Conservation (phyloP, 768 basidiomycete genomes). For the Filobasidium floriforme region DNA sequence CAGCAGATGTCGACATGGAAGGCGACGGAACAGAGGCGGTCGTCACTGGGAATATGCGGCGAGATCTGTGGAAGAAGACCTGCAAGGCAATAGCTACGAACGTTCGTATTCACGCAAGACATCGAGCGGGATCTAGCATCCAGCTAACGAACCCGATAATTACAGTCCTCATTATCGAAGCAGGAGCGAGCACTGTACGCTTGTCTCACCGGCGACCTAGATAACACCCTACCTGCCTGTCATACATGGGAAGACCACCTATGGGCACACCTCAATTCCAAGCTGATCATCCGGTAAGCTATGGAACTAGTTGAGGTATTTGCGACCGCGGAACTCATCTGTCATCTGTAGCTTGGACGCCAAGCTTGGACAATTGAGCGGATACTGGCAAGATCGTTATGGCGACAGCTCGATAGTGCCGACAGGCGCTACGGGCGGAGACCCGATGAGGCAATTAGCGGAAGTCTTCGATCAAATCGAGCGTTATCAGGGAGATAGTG, state of each 20-base stretch:
- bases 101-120: conserved; percentile 49
- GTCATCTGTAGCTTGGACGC: conserved; percentile 58
- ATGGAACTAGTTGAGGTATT: too few relatives aligned
- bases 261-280: conserved; percentile 77
- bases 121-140: background rate
- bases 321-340: background rate
- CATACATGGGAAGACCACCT: conserved; percentile 90
- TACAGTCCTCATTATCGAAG: conserved; percentile 55
- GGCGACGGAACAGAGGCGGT: background rate
- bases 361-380: conserved; percentile 58
- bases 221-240: conserved; percentile 63
- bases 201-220: conserved; percentile 63
- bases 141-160: background rate
- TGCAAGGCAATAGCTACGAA: conserved; percentile 72
- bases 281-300: conserved; percentile 55
- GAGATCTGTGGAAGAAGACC: conserved; percentile 78
- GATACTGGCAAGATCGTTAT: conserved; percentile 70
- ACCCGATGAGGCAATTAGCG: conserved; percentile 47
- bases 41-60: conserved; percentile 59
- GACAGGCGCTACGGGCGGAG: conserved; percentile 53
- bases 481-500: conserved; percentile 32
- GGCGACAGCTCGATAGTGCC: conserved; percentile 4
- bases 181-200: conserved; percentile 83
- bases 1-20: conserved; percentile 24
- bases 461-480: conserved; percentile 43